Base-by-base conservation (phyloP, 768 basidiomycete genomes). In the Pisolithus tinctorius region DNA sequence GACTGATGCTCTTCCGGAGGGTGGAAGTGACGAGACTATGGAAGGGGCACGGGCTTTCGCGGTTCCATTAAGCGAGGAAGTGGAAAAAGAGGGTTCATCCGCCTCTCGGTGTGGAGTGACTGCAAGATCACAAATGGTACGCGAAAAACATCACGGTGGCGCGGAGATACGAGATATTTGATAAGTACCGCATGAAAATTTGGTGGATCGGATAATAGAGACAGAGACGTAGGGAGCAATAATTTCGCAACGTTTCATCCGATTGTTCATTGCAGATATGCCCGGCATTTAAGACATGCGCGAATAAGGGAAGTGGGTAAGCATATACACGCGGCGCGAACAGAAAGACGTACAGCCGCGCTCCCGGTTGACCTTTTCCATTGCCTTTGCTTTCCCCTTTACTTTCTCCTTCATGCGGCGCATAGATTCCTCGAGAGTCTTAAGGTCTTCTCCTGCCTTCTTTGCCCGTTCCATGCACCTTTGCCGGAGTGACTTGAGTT, bases 371-470 rank as follows among this genome's bases (percentile, higher is more conserved):
- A 83, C 72, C 69, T 79, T 87, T 51, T 86, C 86, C 41, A 81
- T 64, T n/a, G 74, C 78, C 67, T 76, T 86, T 47, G 78, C 80
- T 65, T 88, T 89, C 0, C 85, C 84, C 69, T 73, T 78, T 67
- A 81, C 84, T 66, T 79, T 83, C 70, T 88, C 88, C 70, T 80
- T 86, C 71, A 88, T 77, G 53, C 80, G 77, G 48, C 80, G 79
- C 79, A 87, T 83, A 45, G 83, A 84, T 68, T 86, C 87, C 55
- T 86, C 81, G 58, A 91, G 82, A 49, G 79, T 75, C 63, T 75
- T 79, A 58, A 88, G 70, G 73, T 91, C 88, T 61, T 85, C 81
- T 30, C 77, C 78, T 0, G 88, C 89, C 72, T 88, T 89, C 73
- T 77, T 82, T 38, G 75, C 79, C 58, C 86, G 77, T 55, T 83